phyloP scores from a whole-genome alignment of 805 yeast species.

The Lipomyces sp. region DNA sequence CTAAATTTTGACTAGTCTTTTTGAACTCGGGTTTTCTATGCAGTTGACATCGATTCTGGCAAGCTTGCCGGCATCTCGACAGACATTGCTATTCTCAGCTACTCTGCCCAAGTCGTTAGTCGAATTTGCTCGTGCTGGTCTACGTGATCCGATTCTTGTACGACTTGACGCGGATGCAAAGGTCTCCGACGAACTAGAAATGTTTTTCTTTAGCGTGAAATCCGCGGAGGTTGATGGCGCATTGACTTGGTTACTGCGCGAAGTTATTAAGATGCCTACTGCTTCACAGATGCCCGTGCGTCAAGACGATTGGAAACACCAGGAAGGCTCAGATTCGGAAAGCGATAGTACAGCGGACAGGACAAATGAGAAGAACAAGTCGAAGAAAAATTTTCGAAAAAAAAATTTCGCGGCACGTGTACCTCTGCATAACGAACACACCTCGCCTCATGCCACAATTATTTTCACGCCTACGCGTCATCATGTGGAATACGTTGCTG shows the following conservation, averaged over 20 bases:
- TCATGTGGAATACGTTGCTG: conserved; percentile 90
- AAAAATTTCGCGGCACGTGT: conserved; percentile 50
- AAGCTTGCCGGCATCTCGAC: conserved; percentile 79
- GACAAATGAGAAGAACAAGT: conserved; percentile 33
- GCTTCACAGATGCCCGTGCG: conserved; percentile 70
- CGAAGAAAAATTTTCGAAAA: not conserved
- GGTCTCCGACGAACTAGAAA: conserved; percentile 85
- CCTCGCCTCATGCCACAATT: conserved; percentile 85
- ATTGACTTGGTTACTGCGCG: conserved; percentile 73
- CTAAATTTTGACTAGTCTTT: conserved; percentile 49
- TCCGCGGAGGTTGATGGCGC: conserved; percentile 89
- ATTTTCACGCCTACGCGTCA: conserved; percentile 96
- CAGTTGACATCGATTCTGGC: conserved; percentile 88
- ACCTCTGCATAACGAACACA: conserved; percentile 82
- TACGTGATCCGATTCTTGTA: conserved; percentile 87
- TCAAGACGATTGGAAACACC: conserved; percentile 43
- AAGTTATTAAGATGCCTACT: conserved; percentile 77
- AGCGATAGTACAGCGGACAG: conserved; percentile 50
- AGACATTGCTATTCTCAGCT: conserved; percentile 89
- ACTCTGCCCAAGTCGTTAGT: conserved; percentile 91
- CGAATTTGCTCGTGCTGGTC: conserved; percentile 97
- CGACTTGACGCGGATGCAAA: conserved; percentile 92
- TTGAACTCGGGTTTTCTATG: conserved; percentile 95
- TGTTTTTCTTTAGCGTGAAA: conserved; percentile 83
- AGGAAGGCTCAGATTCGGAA: conserved; percentile 51